Percentiles rank a stretch among this genome's conserved stretches.
Conservation (phyloP, 106 monocot genomes). For the Alisma plantagoaquatica region DNA sequence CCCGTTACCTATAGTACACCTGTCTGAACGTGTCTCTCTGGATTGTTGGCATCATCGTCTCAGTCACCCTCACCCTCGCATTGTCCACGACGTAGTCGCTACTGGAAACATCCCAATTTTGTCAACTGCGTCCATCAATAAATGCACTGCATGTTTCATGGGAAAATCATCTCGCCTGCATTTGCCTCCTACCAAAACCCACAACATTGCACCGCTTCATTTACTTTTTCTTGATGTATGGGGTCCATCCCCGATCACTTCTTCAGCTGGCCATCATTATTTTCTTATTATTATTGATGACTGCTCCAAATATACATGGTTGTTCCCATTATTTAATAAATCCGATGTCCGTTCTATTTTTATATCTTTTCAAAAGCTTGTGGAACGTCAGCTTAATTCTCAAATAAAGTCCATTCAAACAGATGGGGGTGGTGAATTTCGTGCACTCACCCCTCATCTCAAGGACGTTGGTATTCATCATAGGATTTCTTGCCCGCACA, state of each 20-base stretch:
- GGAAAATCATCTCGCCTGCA: no score
- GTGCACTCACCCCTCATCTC: background rate
- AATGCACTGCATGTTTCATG: no score
- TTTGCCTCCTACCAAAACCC: no score
- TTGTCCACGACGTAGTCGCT: no score
- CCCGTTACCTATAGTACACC: no score
- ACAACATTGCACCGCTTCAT: no score
- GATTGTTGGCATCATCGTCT: no score
- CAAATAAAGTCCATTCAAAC: background rate
- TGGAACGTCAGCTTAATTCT: background rate
- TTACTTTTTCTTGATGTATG: no score
- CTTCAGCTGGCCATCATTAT: background rate
- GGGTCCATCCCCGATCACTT: background rate
- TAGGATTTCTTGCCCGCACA: background rate
- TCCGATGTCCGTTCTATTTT: background rate
- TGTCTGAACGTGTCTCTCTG: no score
- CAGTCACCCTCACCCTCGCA: no score
- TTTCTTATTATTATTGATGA: background rate
- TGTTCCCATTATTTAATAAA: background rate
- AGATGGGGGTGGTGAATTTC: constrained; percentile 2
- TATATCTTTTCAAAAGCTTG: background rate
- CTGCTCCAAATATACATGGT: background rate
- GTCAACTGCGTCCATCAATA: no score
- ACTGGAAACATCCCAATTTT: no score
- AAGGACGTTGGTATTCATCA: background rate